Percentiles rank a stretch among this genome's conserved stretches.
phyloP scores from a whole-genome alignment of 1,284 basidiomycete genomes.

The Cutaneotrichosporon sp. region DNA sequence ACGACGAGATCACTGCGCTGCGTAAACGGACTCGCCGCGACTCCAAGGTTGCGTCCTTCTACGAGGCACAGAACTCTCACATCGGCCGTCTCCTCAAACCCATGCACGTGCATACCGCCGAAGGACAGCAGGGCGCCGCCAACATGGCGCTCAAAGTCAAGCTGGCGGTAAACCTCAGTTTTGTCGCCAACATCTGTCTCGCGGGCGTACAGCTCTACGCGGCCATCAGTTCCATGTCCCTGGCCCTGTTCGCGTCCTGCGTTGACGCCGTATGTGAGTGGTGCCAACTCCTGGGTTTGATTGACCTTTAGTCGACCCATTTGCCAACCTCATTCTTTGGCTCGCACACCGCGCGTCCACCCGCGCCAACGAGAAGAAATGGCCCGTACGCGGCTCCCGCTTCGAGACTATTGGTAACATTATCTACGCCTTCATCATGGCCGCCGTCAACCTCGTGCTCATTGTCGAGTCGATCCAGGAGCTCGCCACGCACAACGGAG shows the following conservation, averaged over 20 bases:
- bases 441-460: slow-evolving; percentile 39
- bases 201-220: slow-evolving; percentile 58
- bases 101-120: slow-evolving; percentile 59
- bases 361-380: slow-evolving; percentile 70
- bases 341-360: slow-evolving; percentile 71
- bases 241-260: slow-evolving; percentile 83
- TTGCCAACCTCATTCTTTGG: slow-evolving; percentile 81
- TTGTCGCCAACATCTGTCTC: slow-evolving; percentile 67
- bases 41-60: slow-evolving; percentile 55
- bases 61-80: slow-evolving; percentile 79
- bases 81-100: slow-evolving; percentile 79
- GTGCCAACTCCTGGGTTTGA: slow-evolving; percentile 9
- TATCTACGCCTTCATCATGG: slow-evolving; percentile 63
- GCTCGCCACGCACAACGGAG: slow-evolving; percentile 57
- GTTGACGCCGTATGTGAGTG: slow-evolving; percentile 61
- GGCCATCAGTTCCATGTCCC: slow-evolving; percentile 74
- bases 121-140: slow-evolving; percentile 30
- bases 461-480: slow-evolving; percentile 67
- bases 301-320: slow-evolving; percentile 61
- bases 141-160: slow-evolving; percentile 59
- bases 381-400: slow-evolving; percentile 86
- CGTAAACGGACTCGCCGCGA: slow-evolving; percentile 18
- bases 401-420: slow-evolving; percentile 85
- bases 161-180: slow-evolving; percentile 79
- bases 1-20: slow-evolving; percentile 42